Percentiles rank a stretch among this genome's conserved stretches.
Conservation (phyloP, 2,329 filamentous ascomycete species). For the Bipolaris bicolor region DNA sequence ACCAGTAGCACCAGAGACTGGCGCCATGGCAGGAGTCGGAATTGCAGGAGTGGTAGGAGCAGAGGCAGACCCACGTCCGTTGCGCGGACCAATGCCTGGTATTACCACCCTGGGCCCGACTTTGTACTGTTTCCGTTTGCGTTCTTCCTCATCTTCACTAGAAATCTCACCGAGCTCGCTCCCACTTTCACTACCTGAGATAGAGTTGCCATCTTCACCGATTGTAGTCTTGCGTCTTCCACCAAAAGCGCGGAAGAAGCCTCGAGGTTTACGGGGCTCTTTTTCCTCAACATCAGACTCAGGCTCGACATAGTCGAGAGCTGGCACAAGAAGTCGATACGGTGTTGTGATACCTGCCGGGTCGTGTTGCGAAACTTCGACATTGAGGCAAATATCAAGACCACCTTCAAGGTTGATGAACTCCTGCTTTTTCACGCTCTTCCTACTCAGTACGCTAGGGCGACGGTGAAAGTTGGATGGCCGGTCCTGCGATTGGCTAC, state of each 20-base stretch:
- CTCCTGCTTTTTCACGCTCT: conserved; percentile 41
- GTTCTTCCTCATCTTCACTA: conserved; percentile 43
- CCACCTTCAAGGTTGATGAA: conserved; percentile 78
- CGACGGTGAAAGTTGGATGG: conserved; percentile 54
- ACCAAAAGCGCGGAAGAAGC: conserved; percentile 39
- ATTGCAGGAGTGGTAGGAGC: conserved; percentile 12
- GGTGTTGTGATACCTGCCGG: conserved; percentile 86
- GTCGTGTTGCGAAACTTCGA: conserved; percentile 85
- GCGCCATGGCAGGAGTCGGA: background rate
- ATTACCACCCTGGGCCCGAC: conserved; percentile 44
- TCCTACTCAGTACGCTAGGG: conserved; percentile 53
- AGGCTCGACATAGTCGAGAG: conserved; percentile 59
- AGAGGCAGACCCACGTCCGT: conserved; percentile 30
- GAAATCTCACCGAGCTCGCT: conserved; percentile 35
- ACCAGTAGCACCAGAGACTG: background rate
- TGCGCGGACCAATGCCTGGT: conserved; percentile 34
- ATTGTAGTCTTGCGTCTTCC: conserved; percentile 31
- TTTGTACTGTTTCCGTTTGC: conserved; percentile 40
- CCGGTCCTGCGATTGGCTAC: conserved; percentile 29
- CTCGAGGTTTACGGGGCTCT: conserved; percentile 34
- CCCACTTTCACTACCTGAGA: conserved; percentile 33
- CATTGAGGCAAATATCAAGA: conserved; percentile 84
- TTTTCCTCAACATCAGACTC: conserved; percentile 25
- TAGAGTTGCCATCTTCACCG: conserved; percentile 44
- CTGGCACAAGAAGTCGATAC: conserved; percentile 85